Evolutionary conservation across 345 rosid species (phyloP), one percentile per base, ranked within the genome.

Genomic region (Eucalyptus marginata): DNA sequence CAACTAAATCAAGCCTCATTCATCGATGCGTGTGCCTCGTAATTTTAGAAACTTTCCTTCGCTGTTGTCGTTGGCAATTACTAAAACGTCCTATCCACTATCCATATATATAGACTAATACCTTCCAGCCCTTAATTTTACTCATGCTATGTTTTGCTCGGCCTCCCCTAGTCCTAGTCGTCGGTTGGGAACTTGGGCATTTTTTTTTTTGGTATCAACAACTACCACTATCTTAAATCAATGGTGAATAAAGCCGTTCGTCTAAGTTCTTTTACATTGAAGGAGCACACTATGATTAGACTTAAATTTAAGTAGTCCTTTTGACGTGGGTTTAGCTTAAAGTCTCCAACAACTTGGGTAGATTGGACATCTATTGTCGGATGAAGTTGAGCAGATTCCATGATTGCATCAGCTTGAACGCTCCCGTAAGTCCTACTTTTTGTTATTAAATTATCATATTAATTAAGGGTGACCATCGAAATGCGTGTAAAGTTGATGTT

Each of bases 11-110:
- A 2, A 17, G 44, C 14, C 81, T 18, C 81, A 2, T 36, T 33
- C 44, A 10, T 6, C 7, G 3, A 2, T 22, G 44, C 44, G 17
- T 1, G 0, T 7, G 12, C 44, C 80, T 68, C 2, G 1, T 36
- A 40, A 68, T 16, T 9, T 33, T 33, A 33, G 44, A 33, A 17
- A 68, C 13, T 68, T 33, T 31, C 44, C 24, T 33, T 33, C 7
- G 13, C 13, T 2, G 7, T 33, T 68, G 80, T 9, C 10, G 7
- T 8, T 1, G 13, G 43, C 80, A 68, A 68, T 17, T 4, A 3
- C 80, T 33, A 4, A 9, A 68, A 3, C 5, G 80, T 33, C 80
- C 13, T 36, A 1, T 68, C 44, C 12, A 17, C 80, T 40, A 18
- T 68, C 81, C 7, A 33, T 17, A 71, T 33, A 17, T 18, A 71